Evolutionary conservation across 257 asterid species (phyloP), one percentile per base, ranked within the genome.

Genomic region (Gentiana macrophylla): DNA sequence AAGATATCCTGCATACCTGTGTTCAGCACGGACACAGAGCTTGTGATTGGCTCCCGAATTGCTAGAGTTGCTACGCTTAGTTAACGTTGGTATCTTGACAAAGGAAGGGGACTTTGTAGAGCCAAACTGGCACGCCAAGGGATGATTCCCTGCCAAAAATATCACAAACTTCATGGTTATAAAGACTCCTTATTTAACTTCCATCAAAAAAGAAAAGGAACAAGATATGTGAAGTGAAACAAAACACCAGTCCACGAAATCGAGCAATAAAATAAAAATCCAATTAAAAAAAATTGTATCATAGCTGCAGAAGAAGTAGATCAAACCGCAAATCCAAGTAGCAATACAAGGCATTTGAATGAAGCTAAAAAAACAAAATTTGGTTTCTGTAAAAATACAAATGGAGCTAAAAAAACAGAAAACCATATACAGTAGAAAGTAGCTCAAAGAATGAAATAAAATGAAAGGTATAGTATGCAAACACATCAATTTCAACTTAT

Each of bases 1-100:
- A 43, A 53, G 33, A 37, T 48, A 41, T 48, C 60, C 8, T 41
- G 50, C 74, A 64, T 74, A 88, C 94, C 74, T 63, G 75, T 75
- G 74, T 47, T 77, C 67, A 3, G 95, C 94, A 36, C 58, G 71
- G 66, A 85, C 72, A 55, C 81, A 63, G 52, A 81, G 67, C 45
- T 65, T 71, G 63, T 66, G 65, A 35, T 49, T 64, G 62, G 63
- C 49, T 35, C 61, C 66, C 63, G 66, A 60, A 37, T 56, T 71
- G 65, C 45, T 55, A 51, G 59, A 49, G 66, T 72, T 84, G 62
- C 70, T 60, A 32, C 60, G 78, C 55, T 64, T 11, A 24, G 64
- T 48, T 37, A 70, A 5, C 33, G 52, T 41, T 69, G 79, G 75
- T 11, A 82, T 51, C 77, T 74, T 83, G 55, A 56, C 66, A 70